Base-by-base conservation (phyloP, 208 protist species). In the Leishmania guyanensis region DNA sequence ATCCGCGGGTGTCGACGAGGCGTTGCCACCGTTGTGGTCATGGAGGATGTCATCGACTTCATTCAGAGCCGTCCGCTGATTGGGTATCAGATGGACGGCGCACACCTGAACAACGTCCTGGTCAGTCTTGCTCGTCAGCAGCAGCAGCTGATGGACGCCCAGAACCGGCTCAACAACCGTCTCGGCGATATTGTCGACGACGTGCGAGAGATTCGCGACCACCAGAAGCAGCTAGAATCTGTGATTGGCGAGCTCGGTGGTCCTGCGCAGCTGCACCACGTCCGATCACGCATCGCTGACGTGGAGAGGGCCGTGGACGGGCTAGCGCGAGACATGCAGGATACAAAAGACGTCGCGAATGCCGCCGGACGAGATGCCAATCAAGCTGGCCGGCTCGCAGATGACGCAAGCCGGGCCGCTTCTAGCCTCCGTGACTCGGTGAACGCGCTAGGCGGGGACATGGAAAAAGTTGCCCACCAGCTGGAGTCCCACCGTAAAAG, bases 31-130 rank as follows among this genome's bases (percentile, higher is more conserved):
- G 74, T 48, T 9, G 33, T 17, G 26, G 26, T 16, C 68, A 93
- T 94, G 88, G 89, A 93, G 33, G 88, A 96, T n/a, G 86, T 77
- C 51, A 65, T 93, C 10, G 86, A 94, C 26, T 94, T 93, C 60
- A 80, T 97, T 68, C 90, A 97, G 82, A 95, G 92, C 72, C 84
- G 88, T 75, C 94, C 94, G 12, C 88, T 97, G 65, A 90, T 97
- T 26, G 91, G 88, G 16, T 94, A 95, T 85, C 90, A 97, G 74
- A 91, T 96, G 84, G 94, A 97, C 75, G 94, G 88, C 71, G 91
- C 92, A 8, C 90, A 95, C 71, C 83, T 97, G 29, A 90, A 93
- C 84, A 90, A 86, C 60, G 90, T 95, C 0, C 87, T 97, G 26
- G 88, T 92, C 36, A 84, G 75, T 43, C 83, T 97, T 5, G 84